These are phyloP conservation scores for Lepiota venenata DNA, from an alignment of 768 basidiomycete species.

Conservation along the genomic window DNA sequence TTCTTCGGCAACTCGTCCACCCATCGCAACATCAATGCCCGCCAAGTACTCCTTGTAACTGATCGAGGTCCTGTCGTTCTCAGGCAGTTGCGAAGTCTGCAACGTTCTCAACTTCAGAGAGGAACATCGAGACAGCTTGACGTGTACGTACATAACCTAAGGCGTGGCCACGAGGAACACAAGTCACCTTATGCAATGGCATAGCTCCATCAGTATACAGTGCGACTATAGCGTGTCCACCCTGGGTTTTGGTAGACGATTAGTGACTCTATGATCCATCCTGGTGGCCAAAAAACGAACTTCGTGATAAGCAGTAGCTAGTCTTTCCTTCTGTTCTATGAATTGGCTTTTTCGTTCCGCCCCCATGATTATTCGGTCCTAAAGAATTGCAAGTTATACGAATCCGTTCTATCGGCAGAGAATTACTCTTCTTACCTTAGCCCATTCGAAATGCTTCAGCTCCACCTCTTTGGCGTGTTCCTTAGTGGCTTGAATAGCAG, in stretches of 20 bases:
- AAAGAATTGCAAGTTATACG: neutral
- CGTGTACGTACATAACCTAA: constrained; percentile 70
- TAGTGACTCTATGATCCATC: constrained; percentile 4
- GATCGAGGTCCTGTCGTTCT: constrained; percentile 71
- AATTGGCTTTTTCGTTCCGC: constrained; percentile 89
- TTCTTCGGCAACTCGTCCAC: constrained; percentile 94
- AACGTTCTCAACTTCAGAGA: constrained; percentile 13
- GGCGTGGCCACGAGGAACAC: constrained; percentile 93
- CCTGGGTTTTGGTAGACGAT: constrained; percentile 37
- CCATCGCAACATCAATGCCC: constrained; percentile 88
- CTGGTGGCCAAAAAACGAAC: constrained; percentile 32
- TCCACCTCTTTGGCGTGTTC: constrained; percentile 72
- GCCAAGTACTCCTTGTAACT: constrained; percentile 75
- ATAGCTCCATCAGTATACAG: constrained; percentile 93
- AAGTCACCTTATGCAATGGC: constrained; percentile 97
- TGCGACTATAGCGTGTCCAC: constrained; percentile 92
- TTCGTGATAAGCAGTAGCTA: constrained; percentile 96
- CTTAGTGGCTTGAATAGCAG: constrained; percentile 92
- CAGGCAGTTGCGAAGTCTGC: constrained; percentile 76
- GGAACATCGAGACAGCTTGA: constrained; percentile 7
- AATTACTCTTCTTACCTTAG: constrained; percentile 54
- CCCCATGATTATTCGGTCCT: constrained; percentile 97
- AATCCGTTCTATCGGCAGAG: neutral
- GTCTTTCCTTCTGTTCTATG: constrained; percentile 82
- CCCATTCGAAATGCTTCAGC: constrained; percentile 94